Percentiles rank a stretch among this genome's conserved stretches.
Conservation (phyloP, 129 eudicot species). For the Solidago caesia region DNA sequence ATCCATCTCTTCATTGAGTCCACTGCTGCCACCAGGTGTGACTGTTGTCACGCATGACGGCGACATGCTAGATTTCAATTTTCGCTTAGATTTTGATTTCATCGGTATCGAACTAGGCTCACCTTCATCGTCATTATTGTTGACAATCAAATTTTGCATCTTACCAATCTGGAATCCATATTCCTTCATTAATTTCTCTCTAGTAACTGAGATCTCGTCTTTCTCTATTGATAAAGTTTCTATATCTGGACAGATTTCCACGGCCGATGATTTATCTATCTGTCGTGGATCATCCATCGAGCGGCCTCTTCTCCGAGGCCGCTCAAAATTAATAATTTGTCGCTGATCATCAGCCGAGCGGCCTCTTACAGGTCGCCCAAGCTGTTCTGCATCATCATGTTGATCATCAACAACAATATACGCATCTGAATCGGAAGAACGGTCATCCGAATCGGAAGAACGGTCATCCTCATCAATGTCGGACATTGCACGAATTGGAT, state of each 20-base stretch:
- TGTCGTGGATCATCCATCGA: constrained; percentile 13
- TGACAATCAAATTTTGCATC: constrained; percentile 47
- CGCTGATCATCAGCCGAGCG: too few relatives aligned
- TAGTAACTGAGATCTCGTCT: constrained; percentile 47
- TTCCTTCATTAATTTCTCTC: constrained; percentile 61
- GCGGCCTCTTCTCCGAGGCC: background rate
- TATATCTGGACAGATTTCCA: background rate
- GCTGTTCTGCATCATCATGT: background rate
- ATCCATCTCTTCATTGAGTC: background rate
- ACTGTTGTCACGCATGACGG: constrained; percentile 6
- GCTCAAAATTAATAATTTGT: background rate
- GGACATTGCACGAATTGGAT: constrained; percentile 33
- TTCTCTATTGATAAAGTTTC: background rate
- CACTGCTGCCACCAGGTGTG: background rate
- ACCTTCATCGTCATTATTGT: constrained; percentile 9
- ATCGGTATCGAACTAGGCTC: constrained; percentile 20
- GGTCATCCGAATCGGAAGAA: constrained; percentile 21
- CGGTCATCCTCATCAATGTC: constrained; percentile 19
- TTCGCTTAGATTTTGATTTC: background rate
- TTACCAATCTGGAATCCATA: constrained; percentile 45
- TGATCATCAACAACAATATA: background rate
- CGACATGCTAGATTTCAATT: background rate
- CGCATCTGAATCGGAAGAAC: constrained; percentile 17
- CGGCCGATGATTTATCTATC: too few relatives aligned
- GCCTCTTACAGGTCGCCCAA: too few relatives aligned